phyloP scores from a whole-genome alignment of 768 basidiomycete species.

The Naganishia randhawae region DNA sequence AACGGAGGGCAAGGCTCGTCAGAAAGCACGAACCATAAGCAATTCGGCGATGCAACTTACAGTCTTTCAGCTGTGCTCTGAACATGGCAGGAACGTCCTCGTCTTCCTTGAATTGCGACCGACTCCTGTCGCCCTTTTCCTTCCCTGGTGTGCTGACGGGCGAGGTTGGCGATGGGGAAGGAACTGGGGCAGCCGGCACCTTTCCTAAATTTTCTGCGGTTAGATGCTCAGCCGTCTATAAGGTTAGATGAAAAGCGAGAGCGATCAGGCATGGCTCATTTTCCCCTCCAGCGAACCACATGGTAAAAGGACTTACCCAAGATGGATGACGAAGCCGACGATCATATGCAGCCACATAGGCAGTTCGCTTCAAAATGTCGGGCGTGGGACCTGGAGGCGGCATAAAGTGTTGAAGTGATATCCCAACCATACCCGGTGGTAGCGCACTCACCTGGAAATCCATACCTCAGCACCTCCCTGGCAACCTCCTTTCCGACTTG shows the following conservation, averaged over 20 bases:
- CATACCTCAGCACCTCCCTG: constrained; percentile 64
- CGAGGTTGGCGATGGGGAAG: constrained; percentile 8
- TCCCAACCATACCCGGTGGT: background rate
- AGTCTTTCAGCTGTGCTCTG: constrained; percentile 79
- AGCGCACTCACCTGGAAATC: constrained; percentile 66
- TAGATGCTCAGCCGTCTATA: constrained; percentile 89
- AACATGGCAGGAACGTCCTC: constrained; percentile 68
- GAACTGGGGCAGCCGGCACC: constrained; percentile 33
- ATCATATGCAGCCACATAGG: constrained; percentile 87
- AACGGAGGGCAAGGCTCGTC: background rate
- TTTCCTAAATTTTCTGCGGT: constrained; percentile 54
- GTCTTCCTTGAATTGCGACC: constrained; percentile 70
- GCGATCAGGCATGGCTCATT: background rate
- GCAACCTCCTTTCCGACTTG: constrained; percentile 26
- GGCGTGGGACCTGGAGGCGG: constrained; percentile 69
- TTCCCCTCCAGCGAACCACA: too few species aligned
- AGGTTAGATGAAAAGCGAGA: background rate
- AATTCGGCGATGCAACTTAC: constrained; percentile 32
- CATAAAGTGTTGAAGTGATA: background rate
- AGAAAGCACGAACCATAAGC: background rate
- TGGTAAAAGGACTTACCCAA: constrained; percentile 62
- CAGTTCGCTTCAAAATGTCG: constrained; percentile 72
- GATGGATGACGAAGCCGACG: constrained; percentile 82
- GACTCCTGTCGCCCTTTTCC: constrained; percentile 27
- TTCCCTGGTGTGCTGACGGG: constrained; percentile 1